phyloP scores from a whole-genome alignment of 768 basidiomycete genomes.

The Neoboletus magnificus region DNA sequence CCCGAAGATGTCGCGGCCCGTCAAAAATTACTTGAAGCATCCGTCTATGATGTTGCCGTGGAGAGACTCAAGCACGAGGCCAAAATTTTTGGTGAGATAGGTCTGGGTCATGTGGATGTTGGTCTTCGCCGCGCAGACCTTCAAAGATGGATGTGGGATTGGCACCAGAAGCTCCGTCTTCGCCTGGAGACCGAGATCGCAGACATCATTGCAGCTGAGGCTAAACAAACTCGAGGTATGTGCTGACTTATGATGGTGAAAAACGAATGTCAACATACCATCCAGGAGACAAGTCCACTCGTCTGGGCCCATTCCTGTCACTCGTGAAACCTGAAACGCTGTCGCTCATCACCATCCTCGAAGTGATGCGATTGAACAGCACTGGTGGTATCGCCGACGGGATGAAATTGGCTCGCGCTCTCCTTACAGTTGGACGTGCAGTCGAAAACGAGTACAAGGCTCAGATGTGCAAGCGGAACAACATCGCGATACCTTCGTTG shows the following conservation, averaged over 20 bases:
- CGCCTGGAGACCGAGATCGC: conserved; percentile 52
- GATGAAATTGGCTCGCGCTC: conserved; percentile 84
- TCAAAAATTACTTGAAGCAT: conserved; percentile 80
- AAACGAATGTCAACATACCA: background rate
- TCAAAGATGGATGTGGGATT: conserved; percentile 82
- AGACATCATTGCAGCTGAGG: conserved; percentile 41
- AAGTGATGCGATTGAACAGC: conserved; percentile 79
- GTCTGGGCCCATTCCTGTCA: conserved; percentile 66
- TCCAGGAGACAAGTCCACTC: conserved; percentile 15
- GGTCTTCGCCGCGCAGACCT: conserved; percentile 49
- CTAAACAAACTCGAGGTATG: conserved; percentile 21
- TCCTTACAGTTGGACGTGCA: conserved; percentile 75
- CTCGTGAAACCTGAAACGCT: conserved; percentile 76
- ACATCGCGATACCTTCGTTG: conserved; percentile 47
- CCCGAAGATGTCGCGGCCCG: conserved; percentile 67
- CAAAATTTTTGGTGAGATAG: conserved; percentile 54
- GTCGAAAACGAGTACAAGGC: conserved; percentile 92
- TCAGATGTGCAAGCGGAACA: conserved; percentile 65
- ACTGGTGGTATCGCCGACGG: conserved; percentile 75
- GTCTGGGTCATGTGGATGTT: conserved; percentile 45
- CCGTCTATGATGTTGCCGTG: conserved; percentile 80
- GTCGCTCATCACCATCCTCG: conserved; percentile 85
- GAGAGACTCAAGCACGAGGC: conserved; percentile 65
- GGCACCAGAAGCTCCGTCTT: conserved; percentile 62
- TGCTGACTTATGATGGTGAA: background rate